Evolutionary conservation across 2,329 filamentous ascomycete species (phyloP).

Genomic region (Achaetomium macrosporum): DNA sequence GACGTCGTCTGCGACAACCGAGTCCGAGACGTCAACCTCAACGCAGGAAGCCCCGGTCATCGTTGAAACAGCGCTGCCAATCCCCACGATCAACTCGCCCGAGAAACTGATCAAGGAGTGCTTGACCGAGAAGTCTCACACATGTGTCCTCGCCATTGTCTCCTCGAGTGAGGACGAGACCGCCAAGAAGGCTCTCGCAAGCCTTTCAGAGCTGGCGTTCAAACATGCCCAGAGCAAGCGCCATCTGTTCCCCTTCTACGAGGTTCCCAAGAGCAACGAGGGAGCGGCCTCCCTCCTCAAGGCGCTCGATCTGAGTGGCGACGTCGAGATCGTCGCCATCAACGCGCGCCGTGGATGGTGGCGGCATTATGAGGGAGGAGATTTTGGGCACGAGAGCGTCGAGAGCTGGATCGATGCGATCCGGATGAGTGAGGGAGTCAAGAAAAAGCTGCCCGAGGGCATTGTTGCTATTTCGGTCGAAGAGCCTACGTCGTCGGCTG

Average conservation of each 20-base stretch:
- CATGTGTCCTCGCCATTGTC: constrained; percentile 74
- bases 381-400: constrained; percentile 56
- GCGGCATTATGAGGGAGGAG: constrained; percentile 59
- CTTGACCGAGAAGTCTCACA: constrained; percentile 67
- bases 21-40: constrained; percentile 34
- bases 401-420: constrained; percentile 90
- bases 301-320: constrained; percentile 55
- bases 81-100: constrained; percentile 58
- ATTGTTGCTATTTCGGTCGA: constrained; percentile 40
- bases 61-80: constrained; percentile 53
- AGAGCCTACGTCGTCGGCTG: constrained; percentile 36
- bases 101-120: constrained; percentile 65
- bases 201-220: constrained; percentile 66
- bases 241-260: constrained; percentile 77
- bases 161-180: constrained; percentile 47
- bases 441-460: constrained; percentile 64
- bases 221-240: constrained; percentile 64
- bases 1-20: constrained; percentile 33
- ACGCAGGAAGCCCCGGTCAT: constrained; percentile 40
- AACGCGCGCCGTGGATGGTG: constrained; percentile 87
- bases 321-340: constrained; percentile 70
- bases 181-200: constrained; percentile 52
- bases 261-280: constrained; percentile 59
- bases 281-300: constrained; percentile 49
- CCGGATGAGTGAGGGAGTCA: constrained; percentile 77